Conservation (phyloP, 176 grass and related monocot genomes). For the Rhynchospora breviuscula region DNA sequence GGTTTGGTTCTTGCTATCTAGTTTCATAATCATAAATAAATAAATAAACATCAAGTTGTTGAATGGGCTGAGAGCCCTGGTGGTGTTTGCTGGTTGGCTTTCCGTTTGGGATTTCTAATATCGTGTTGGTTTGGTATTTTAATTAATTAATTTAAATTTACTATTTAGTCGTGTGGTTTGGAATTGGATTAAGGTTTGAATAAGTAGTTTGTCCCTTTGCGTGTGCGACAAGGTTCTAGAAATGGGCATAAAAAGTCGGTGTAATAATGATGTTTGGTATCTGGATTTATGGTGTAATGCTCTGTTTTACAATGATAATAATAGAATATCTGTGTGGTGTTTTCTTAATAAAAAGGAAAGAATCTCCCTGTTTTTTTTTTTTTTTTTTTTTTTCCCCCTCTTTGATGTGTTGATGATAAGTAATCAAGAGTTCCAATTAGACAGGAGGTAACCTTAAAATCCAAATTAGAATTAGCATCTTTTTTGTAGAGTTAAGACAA, state of each 20-base stretch:
- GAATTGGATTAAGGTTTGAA: slow-evolving; percentile 7
- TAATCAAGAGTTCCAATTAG: neutral
- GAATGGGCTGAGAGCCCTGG: slow-evolving; percentile 15
- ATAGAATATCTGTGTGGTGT: neutral
- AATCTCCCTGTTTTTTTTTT: neutral
- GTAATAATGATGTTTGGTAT: slow-evolving; percentile 3
- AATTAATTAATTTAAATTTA: neutral
- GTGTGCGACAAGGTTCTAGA: slow-evolving; percentile 1
- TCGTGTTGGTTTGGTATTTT: neutral
- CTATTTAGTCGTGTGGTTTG: neutral
- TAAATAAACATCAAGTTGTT: neutral
- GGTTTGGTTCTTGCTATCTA: slow-evolving; percentile 80
- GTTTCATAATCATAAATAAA: neutral
- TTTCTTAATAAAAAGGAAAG: neutral
- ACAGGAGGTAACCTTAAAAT: neutral
- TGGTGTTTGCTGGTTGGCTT: neutral
- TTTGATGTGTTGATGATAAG: neutral
- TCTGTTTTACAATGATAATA: neutral
- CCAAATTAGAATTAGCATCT: neutral
- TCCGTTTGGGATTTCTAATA: neutral
- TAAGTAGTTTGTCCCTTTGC: slow-evolving; percentile 5
- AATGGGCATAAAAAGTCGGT: slow-evolving; percentile 5
- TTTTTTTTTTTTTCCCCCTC: neutral
- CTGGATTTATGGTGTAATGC: slow-evolving; percentile 22
- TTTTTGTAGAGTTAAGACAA: neutral